phyloP scores from a whole-genome alignment of 805 yeast genomes.

The Lipomyces lipofer region DNA sequence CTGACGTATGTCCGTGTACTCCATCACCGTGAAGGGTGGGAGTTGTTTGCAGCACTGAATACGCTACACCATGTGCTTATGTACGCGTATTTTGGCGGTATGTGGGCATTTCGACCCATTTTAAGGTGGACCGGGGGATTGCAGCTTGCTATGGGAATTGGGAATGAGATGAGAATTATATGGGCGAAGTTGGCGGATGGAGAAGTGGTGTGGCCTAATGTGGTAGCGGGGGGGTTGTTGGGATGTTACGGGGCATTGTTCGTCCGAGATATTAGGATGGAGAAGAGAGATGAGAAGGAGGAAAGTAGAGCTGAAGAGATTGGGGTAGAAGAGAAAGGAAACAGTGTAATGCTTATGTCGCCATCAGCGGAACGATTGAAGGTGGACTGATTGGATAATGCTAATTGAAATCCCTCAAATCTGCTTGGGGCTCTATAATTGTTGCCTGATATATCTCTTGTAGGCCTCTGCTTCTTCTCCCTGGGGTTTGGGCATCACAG shows the following conservation, averaged over 20 bases:
- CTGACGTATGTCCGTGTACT: slow-evolving; percentile 5
- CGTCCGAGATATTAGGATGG: not conserved
- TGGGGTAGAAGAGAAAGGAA: no score
- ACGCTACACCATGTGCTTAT: not conserved
- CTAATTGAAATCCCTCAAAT: no score
- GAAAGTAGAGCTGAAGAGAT: no score
- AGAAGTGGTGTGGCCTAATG: not conserved
- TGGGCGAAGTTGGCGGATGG: not conserved
- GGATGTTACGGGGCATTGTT: not conserved
- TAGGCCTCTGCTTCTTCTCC: no score
- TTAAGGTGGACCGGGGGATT: slow-evolving; percentile 1
- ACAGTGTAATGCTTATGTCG: no score
- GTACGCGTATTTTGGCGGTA: slow-evolving; percentile 1
- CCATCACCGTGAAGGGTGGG: not conserved
- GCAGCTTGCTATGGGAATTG: slow-evolving; percentile 1
- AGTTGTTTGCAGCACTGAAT: slow-evolving; percentile 1
- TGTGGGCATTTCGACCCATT: slow-evolving; percentile 2
- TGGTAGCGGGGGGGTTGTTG: not conserved
- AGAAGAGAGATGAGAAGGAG: not conserved
- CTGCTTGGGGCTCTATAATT: no score
- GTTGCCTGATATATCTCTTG: no score
- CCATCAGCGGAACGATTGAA: not conserved
- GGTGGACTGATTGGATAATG: not conserved
- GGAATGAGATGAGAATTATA: not conserved
- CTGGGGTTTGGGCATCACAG: no score